phyloP scores from a whole-genome alignment of 192 early-diverging fungal genomes.

The Umbelopsis sp. region DNA sequence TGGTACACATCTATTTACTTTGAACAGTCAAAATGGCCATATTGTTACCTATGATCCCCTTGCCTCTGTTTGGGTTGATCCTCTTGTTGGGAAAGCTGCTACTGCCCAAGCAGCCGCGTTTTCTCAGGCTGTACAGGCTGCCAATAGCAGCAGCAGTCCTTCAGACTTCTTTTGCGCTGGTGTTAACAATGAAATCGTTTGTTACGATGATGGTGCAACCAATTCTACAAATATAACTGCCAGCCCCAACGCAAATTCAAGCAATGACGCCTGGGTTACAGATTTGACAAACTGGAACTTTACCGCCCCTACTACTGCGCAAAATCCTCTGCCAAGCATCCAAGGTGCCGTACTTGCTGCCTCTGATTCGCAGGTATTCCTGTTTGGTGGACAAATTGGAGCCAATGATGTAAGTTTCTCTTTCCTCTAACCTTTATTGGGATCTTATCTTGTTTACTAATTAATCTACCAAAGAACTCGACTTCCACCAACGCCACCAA shows the following conservation, averaged over 20 bases:
- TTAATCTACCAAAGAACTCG: neutral
- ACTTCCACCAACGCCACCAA: conserved; percentile 8
- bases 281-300: conserved; percentile 12
- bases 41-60: conserved; percentile 6
- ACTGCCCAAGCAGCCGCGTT: conserved; percentile 11
- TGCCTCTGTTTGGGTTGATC: conserved; percentile 1
- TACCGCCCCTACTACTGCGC: neutral
- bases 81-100: conserved; percentile 3
- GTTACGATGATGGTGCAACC: conserved; percentile 12
- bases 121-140: conserved; percentile 1
- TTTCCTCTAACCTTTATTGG: neutral
- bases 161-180: conserved; percentile 1
- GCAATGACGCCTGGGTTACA: conserved; percentile 5
- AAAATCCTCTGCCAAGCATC: conserved; percentile 1
- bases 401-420: conserved; percentile 11
- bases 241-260: neutral
- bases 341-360: conserved; percentile 11
- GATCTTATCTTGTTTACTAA: neutral
- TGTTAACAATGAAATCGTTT: conserved; percentile 16
- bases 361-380: conserved; percentile 5
- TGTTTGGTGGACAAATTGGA: conserved; percentile 18
- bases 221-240: neutral
- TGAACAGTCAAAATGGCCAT: conserved; percentile 10
- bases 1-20: conserved; percentile 3
- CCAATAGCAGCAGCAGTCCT: neutral